These are phyloP conservation scores for Candida tibetensis DNA, from an alignment of 805 yeast species.

Conservation along the genomic window DNA sequence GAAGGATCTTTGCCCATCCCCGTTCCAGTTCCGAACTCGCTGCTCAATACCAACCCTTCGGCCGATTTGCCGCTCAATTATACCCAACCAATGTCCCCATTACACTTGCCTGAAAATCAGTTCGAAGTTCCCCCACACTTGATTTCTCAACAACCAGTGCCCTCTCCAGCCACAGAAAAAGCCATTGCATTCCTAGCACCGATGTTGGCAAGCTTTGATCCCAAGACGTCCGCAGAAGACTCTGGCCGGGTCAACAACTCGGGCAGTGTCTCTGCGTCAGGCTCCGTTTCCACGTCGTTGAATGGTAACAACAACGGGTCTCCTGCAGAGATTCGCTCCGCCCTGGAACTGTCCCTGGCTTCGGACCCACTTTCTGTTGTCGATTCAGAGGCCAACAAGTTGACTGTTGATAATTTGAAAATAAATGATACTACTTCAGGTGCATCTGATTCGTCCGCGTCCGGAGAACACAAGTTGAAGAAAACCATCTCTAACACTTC, in stretches of 20 bases:
- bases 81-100: conserved; percentile 34
- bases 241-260: conserved; percentile 2
- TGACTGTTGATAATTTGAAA: conserved; percentile 17
- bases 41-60: conserved; percentile 1
- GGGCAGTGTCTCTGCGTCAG: neutral
- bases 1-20: neutral
- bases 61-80: conserved; percentile 12
- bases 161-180: conserved; percentile 39
- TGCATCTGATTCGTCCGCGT: conserved; percentile 11
- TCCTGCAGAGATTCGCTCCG: conserved; percentile 4
- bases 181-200: conserved; percentile 84
- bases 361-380: neutral
- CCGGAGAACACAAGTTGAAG: conserved; percentile 24
- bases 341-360: neutral
- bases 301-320: conserved; percentile 11
- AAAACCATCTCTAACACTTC: conserved; percentile 38
- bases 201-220: conserved; percentile 67
- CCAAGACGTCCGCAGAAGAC: conserved; percentile 55
- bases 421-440: conserved; percentile 19
- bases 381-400: conserved; percentile 4
- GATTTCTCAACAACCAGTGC: conserved; percentile 9
- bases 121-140: neutral
- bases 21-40: neutral
- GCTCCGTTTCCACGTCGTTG: conserved; percentile 14
- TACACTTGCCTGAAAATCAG: conserved; percentile 21